Conservation (phyloP, 805 yeast species). For the Wickerhamomyces bovis region DNA sequence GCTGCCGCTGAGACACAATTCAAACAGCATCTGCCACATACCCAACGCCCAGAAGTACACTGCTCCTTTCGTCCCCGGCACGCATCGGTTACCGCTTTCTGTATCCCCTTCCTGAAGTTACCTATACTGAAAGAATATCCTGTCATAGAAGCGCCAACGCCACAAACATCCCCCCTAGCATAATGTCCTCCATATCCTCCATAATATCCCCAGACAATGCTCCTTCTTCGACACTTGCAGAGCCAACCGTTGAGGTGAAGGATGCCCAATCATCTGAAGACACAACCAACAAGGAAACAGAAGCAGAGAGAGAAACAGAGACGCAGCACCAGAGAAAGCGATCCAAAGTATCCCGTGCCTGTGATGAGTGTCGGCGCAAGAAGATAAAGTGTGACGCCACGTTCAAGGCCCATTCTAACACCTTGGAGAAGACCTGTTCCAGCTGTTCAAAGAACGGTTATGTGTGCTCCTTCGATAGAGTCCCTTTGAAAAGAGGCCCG, state of each 20-base stretch:
- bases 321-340: conserved; percentile 40
- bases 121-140: too few relatives aligned
- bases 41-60: neutral
- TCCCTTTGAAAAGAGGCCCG: conserved; percentile 77
- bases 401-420: conserved; percentile 36
- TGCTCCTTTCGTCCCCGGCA: neutral
- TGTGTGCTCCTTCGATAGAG: conserved; percentile 58
- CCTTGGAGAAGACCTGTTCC: conserved; percentile 49
- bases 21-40: neutral
- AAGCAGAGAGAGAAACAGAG: neutral
- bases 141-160: neutral
- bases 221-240: neutral
- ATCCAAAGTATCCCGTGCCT: conserved; percentile 72
- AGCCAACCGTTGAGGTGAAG: neutral
- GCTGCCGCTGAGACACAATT: too few relatives aligned
- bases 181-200: conserved; percentile 8
- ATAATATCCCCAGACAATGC: neutral
- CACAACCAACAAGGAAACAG: conserved; percentile 1
- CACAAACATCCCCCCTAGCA: too few relatives aligned
- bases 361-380: conserved; percentile 74
- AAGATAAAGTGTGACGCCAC: conserved; percentile 68
- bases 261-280: neutral
- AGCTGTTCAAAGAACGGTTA: conserved; percentile 59
- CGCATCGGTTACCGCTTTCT: neutral
- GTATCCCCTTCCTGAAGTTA: neutral